phyloP scores from a whole-genome alignment of 2,329 filamentous ascomycete species.

The Teratosphaeria pseudoeucalypti region DNA sequence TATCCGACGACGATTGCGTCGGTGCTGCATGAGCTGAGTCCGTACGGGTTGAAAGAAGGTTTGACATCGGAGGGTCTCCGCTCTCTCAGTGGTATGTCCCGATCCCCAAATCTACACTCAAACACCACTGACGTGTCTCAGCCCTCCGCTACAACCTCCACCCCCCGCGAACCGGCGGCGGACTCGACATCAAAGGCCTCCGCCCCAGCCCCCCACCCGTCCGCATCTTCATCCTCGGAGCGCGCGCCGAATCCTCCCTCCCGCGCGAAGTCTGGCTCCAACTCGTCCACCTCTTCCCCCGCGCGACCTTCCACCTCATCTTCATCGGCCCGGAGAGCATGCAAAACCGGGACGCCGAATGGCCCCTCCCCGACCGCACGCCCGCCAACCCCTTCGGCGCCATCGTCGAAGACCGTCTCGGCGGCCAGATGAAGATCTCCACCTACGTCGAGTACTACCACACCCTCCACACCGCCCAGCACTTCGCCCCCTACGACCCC shows the following conservation, averaged over 20 bases:
- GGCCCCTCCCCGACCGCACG: constrained; percentile 78
- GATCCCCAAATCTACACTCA: constrained; percentile 5
- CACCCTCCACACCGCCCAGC: constrained; percentile 79
- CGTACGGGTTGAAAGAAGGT: constrained; percentile 72
- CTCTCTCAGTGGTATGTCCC: constrained; percentile 72
- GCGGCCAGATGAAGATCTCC: constrained; percentile 85
- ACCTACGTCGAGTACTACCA: constrained; percentile 98
- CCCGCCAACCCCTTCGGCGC: constrained; percentile 82
- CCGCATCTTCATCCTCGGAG: constrained; percentile 84
- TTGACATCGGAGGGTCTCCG: constrained; percentile 83
- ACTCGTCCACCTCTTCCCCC: constrained; percentile 88
- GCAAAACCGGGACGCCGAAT: constrained; percentile 85
- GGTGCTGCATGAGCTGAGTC: constrained; percentile 86
- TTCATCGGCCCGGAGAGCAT: constrained; percentile 96
- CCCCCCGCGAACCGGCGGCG: constrained; percentile 69
- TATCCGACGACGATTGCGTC: constrained; percentile 90
- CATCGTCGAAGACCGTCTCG: constrained; percentile 85
- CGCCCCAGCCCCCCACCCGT: constrained; percentile 78
- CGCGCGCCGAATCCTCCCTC: constrained; percentile 92
- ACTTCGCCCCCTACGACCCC: constrained; percentile 90
- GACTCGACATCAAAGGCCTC: constrained; percentile 64
- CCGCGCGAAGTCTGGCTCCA: constrained; percentile 92
- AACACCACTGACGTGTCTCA: constrained; percentile 26
- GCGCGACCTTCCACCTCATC: constrained; percentile 77
- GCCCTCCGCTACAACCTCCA: constrained; percentile 90